Conservation (phyloP, 2,329 filamentous ascomycete species). For the Ambrosiella beaveri region DNA sequence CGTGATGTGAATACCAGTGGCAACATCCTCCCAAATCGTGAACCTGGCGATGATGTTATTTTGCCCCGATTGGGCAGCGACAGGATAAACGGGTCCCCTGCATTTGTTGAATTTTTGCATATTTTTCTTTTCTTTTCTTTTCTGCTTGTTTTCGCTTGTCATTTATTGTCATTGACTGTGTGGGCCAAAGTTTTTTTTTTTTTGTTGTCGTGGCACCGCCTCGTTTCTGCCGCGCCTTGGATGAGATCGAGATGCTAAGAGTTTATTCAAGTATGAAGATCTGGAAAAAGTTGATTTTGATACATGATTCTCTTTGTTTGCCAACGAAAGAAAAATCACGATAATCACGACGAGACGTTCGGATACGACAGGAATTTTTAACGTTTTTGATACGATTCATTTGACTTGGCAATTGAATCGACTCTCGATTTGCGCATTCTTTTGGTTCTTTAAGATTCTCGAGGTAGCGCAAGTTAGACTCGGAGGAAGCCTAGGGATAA, state of each 20-base stretch:
- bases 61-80: background rate
- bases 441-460: background rate
- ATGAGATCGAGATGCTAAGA: background rate
- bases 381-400: background rate
- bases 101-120: background rate
- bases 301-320: background rate
- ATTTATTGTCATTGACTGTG: no score
- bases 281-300: background rate
- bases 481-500: background rate
- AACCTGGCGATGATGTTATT: background rate
- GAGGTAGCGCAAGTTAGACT: background rate
- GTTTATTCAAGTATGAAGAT: background rate
- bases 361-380: background rate
- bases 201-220: slow-evolving; percentile 9
- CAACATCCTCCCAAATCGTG: background rate
- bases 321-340: background rate
- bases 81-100: background rate
- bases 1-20: no score
- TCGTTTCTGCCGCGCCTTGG: background rate
- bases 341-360: background rate
- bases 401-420: background rate
- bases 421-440: no score
- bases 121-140: background rate
- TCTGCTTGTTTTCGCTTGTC: background rate
- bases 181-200: background rate